A percentile compares a stretch with the other conserved stretches of the same genome.
phyloP scores from a whole-genome alignment of 345 rosid species.

The Boechera retrofracta region DNA sequence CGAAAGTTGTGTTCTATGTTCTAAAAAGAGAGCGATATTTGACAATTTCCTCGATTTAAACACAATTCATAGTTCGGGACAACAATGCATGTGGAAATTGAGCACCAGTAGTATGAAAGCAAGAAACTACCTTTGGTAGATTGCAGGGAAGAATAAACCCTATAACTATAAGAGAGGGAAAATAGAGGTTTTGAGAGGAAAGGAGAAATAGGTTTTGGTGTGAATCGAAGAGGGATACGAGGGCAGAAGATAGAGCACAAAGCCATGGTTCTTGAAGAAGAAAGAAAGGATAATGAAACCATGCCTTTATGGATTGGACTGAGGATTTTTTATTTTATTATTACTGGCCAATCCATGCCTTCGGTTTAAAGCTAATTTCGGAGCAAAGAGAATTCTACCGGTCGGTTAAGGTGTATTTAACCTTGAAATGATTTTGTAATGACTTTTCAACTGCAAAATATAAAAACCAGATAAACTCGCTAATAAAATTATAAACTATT shows the following conservation, averaged over 20 bases:
- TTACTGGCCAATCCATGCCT: not conserved
- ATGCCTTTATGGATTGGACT: not conserved
- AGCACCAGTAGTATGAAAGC: conserved; percentile 18
- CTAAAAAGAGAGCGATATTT: not conserved
- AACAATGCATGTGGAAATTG: not conserved
- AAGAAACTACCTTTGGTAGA: conserved; percentile 49
- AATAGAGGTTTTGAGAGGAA: conserved; percentile 41
- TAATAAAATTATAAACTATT: too few relatives aligned
- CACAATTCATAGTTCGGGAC: conserved; percentile 7
- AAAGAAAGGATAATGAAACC: conserved; percentile 32
- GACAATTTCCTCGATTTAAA: not conserved
- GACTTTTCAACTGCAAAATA: too few relatives aligned
- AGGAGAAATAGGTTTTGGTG: conserved; percentile 51
- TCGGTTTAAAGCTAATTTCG: not conserved
- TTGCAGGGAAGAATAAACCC: conserved; percentile 60
- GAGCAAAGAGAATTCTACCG: not conserved
- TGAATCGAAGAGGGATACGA: conserved; percentile 53
- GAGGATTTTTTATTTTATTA: too few relatives aligned
- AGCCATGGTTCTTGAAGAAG: conserved; percentile 61
- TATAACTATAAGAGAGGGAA: conserved; percentile 39
- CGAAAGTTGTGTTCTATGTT: not conserved
- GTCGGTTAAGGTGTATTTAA: not conserved
- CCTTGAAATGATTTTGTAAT: too few relatives aligned
- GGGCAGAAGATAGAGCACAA: conserved; percentile 67
- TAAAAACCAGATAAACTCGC: too few relatives aligned